phyloP scores from a whole-genome alignment of 306 rosid species.

The Corylus avellana region DNA sequence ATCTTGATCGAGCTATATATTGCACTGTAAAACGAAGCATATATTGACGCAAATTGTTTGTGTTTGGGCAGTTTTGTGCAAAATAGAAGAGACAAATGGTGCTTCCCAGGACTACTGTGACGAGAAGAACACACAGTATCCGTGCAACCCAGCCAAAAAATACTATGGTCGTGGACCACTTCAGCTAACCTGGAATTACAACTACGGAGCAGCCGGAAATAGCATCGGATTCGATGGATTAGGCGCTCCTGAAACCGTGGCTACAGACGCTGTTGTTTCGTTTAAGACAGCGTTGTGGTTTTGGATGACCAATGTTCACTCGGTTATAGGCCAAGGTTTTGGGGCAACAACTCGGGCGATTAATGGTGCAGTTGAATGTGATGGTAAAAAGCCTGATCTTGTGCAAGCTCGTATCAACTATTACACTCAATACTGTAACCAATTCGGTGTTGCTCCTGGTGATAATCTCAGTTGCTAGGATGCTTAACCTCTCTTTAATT shows the following conservation, averaged over 20 bases:
- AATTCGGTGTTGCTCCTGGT: constrained; percentile 69
- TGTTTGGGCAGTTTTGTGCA: constrained; percentile 58
- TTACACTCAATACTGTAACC: constrained; percentile 58
- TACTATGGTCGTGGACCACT: constrained; percentile 88
- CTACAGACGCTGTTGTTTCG: constrained; percentile 47
- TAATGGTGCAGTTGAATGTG: constrained; percentile 72
- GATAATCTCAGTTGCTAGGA: constrained; percentile 62
- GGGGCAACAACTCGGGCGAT: constrained; percentile 90
- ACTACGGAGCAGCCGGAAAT: constrained; percentile 79
- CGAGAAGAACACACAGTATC: constrained; percentile 53
- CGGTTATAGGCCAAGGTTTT: constrained; percentile 61
- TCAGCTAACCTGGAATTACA: constrained; percentile 87
- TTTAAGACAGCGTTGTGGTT: constrained; percentile 87
- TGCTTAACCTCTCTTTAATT: no score
- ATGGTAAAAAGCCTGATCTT: constrained; percentile 44
- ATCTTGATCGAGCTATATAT: no score
- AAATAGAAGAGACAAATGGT: constrained; percentile 83
- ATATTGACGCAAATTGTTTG: neutral
- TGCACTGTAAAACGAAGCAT: neutral
- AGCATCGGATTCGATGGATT: constrained; percentile 58
- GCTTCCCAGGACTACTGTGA: constrained; percentile 74
- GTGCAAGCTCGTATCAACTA: constrained; percentile 55
- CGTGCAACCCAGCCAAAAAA: constrained; percentile 61
- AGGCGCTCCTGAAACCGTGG: constrained; percentile 67
- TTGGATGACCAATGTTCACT: constrained; percentile 67